Evolutionary conservation across 257 asterid species (phyloP).

Genomic region (Rubia yunnanensis): DNA sequence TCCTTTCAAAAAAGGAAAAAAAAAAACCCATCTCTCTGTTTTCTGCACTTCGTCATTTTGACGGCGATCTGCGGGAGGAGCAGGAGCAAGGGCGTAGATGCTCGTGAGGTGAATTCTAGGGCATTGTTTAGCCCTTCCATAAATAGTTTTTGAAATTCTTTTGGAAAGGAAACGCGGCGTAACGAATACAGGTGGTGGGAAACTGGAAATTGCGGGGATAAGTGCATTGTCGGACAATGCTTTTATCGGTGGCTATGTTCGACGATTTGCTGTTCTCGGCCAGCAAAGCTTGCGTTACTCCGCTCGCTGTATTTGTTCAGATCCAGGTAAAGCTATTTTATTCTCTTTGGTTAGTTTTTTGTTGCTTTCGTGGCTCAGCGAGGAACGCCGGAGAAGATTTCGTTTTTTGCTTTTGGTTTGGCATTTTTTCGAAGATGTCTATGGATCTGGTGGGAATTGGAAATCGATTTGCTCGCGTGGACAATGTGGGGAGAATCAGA

Average conservation of each 20-base stretch:
- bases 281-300: conserved; percentile 65
- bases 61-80: conserved; percentile 39
- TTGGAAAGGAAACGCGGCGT: neutral
- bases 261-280: conserved; percentile 57
- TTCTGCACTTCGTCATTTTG: conserved; percentile 10
- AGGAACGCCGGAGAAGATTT: neutral
- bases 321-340: conserved; percentile 54
- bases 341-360: neutral
- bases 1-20: conserved; percentile 11
- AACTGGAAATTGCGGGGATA: neutral
- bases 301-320: conserved; percentile 66
- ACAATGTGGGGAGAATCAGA: neutral
- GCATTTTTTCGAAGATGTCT: neutral
- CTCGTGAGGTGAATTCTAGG: conserved; percentile 20
- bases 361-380: neutral
- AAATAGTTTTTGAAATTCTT: no score
- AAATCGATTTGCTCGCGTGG: neutral
- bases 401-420: neutral
- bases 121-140: conserved; percentile 37
- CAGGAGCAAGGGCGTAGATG: neutral
- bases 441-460: conserved; percentile 10
- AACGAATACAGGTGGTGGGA: neutral
- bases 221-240: conserved; percentile 29
- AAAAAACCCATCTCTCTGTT: neutral
- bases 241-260: conserved; percentile 39